Conservation (phyloP, 495 filamentous ascomycete genomes). For the Aspergillus coremiiformis region DNA sequence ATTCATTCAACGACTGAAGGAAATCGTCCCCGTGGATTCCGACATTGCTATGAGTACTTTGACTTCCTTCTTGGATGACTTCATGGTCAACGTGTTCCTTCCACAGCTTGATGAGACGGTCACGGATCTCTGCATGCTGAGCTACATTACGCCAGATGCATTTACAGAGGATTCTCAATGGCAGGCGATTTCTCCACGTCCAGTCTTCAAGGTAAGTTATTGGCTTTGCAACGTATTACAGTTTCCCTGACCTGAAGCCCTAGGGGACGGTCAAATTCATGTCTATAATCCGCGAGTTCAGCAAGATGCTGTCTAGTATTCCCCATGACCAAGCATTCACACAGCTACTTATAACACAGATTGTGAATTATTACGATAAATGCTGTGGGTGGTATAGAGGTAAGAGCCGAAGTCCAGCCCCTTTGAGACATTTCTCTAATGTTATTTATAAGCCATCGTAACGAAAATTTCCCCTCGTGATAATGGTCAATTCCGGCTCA, state of each 20-base stretch:
- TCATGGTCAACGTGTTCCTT: constrained; percentile 95
- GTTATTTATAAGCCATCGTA: constrained; percentile 29
- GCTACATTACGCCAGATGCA: constrained; percentile 75
- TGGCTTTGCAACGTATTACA: background rate
- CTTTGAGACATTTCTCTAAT: background rate
- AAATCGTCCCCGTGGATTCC: constrained; percentile 76
- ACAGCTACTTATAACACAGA: constrained; percentile 79
- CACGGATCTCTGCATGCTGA: constrained; percentile 73
- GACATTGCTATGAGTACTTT: constrained; percentile 81
- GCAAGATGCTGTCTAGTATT: constrained; percentile 88
- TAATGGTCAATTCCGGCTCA: constrained; percentile 43
- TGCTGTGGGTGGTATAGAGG: constrained; percentile 86
- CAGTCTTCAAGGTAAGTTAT: constrained; percentile 65
- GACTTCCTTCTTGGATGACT: constrained; percentile 95
- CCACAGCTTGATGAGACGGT: constrained; percentile 95
- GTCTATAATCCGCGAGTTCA: constrained; percentile 78
- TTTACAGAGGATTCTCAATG: constrained; percentile 85
- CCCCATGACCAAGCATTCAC: constrained; percentile 96
- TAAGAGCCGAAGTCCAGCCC: constrained; percentile 15
- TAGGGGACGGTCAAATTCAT: constrained; percentile 82
- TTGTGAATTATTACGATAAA: constrained; percentile 83
- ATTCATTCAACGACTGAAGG: constrained; percentile 85
- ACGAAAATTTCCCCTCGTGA: constrained; percentile 34
- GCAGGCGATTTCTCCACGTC: constrained; percentile 64
- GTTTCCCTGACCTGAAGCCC: constrained; percentile 1